Conservation (phyloP, 805 yeast genomes). For the Clavispora fructus region DNA sequence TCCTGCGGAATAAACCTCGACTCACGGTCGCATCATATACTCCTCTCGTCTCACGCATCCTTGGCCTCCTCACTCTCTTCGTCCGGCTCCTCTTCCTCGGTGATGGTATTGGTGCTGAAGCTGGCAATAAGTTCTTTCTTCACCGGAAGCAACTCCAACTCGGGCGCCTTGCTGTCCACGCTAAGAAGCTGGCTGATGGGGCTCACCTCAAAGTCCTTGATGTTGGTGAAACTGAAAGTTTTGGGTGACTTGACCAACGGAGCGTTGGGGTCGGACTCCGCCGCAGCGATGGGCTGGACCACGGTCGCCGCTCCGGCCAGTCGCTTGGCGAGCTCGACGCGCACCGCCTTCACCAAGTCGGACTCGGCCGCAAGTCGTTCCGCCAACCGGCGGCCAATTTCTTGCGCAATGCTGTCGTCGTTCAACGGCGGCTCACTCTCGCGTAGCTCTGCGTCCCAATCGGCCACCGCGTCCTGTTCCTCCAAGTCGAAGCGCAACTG, state of each 20-base stretch:
- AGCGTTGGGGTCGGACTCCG: slow-evolving; percentile 9
- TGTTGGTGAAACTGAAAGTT: slow-evolving; percentile 32
- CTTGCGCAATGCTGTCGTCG: slow-evolving; percentile 1
- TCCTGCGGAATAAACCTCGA: no score
- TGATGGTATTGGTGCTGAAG: slow-evolving; percentile 33
- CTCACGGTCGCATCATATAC: no score
- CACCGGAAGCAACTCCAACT: slow-evolving; percentile 2
- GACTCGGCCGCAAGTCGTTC: slow-evolving; percentile 16
- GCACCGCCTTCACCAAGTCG: slow-evolving; percentile 30
- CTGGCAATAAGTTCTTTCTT: slow-evolving; percentile 22
- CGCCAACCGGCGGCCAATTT: slow-evolving; percentile 4
- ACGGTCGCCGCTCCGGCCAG: slow-evolving; percentile 3
- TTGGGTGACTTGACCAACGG: slow-evolving; percentile 36
- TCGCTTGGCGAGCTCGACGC: slow-evolving; percentile 25
- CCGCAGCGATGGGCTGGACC: neutral
- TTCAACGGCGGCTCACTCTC: slow-evolving; percentile 1
- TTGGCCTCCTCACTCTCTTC: neutral
- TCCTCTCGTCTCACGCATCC: neutral
- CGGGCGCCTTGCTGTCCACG: slow-evolving; percentile 8
- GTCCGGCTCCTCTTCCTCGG: slow-evolving; percentile 38
- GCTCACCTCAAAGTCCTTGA: slow-evolving; percentile 28
- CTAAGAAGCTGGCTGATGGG: slow-evolving; percentile 32
- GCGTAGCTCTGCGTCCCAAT: slow-evolving; percentile 6
- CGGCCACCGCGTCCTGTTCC: slow-evolving; percentile 19
- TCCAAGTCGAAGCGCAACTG: slow-evolving; percentile 41